A percentile compares a stretch with the other conserved stretches of the same genome.
phyloP scores from a whole-genome alignment of 106 monocot species.

The Allium fistulosum region DNA sequence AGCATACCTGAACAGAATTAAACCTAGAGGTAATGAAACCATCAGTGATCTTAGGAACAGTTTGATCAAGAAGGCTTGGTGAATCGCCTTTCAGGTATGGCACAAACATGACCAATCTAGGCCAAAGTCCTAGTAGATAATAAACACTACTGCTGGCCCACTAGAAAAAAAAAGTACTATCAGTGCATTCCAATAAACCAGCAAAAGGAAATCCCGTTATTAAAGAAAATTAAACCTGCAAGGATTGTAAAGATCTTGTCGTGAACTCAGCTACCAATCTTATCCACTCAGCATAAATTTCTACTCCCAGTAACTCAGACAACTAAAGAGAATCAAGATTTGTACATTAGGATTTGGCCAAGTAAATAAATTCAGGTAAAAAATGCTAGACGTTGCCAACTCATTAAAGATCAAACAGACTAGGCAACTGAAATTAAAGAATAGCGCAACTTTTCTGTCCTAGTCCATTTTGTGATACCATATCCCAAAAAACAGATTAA shows the following conservation, averaged over 20 bases:
- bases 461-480: too few relatives aligned
- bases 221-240: slow-evolving; percentile 66
- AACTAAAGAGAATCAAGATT: slow-evolving; percentile 32
- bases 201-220: background rate
- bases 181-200: background rate
- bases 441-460: too few relatives aligned
- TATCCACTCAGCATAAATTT: slow-evolving; percentile 94
- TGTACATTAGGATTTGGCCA: background rate
- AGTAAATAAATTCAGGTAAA: background rate
- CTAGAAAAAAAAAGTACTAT: slow-evolving; percentile 16
- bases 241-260: slow-evolving; percentile 82
- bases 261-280: slow-evolving; percentile 84
- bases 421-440: background rate
- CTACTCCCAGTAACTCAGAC: slow-evolving; percentile 81
- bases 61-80: slow-evolving; percentile 88
- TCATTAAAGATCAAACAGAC: background rate
- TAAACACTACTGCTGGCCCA: slow-evolving; percentile 98
- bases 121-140: slow-evolving; percentile 94
- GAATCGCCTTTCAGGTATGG: slow-evolving; percentile 92
- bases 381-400: background rate
- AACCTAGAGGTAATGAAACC: slow-evolving; percentile 95
- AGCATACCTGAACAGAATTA: slow-evolving; percentile 85
- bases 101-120: slow-evolving; percentile 91
- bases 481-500: too few relatives aligned
- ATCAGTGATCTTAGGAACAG: slow-evolving; percentile 94